These are phyloP conservation scores for Athelia psychrophila DNA, from an alignment of 1,284 basidiomycete genomes.

Conservation along the genomic window DNA sequence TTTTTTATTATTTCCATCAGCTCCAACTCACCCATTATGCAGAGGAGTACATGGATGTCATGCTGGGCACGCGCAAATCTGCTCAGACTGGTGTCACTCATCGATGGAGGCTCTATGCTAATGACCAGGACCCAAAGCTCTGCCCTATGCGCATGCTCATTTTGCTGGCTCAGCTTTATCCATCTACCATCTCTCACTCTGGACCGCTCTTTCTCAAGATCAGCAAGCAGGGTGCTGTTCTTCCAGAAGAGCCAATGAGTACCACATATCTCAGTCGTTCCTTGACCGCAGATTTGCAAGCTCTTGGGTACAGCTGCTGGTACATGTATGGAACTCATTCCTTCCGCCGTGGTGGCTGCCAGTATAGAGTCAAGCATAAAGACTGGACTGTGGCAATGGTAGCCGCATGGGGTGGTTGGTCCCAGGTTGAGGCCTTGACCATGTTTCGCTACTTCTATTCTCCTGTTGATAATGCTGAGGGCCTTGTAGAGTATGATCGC, in stretches of 20 bases:
- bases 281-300: slow-evolving; percentile 13
- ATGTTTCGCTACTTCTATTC: slow-evolving; percentile 23
- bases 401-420: slow-evolving; percentile 22
- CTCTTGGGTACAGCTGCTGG: slow-evolving; percentile 15
- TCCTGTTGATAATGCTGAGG: slow-evolving; percentile 20
- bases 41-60: slow-evolving; percentile 2
- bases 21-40: not conserved
- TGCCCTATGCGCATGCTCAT: slow-evolving; percentile 11
- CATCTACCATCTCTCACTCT: slow-evolving; percentile 1
- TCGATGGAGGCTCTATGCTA: slow-evolving; percentile 11
- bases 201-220: slow-evolving; percentile 10
- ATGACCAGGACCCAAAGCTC: slow-evolving; percentile 11
- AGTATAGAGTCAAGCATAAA: slow-evolving; percentile 13
- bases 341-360: slow-evolving; percentile 19
- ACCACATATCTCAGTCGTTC: slow-evolving; percentile 10
- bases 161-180: slow-evolving; percentile 6
- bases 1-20: not conserved
- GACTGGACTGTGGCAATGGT: slow-evolving; percentile 13
- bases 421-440: slow-evolving; percentile 17
- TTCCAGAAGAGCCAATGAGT: slow-evolving; percentile 9
- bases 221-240: slow-evolving; percentile 8
- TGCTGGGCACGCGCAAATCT: slow-evolving; percentile 6
- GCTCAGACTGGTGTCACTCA: slow-evolving; percentile 11
- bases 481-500: slow-evolving; percentile 5
- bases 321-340: slow-evolving; percentile 19